These are phyloP conservation scores for Closterium sp. DNA, from an alignment of 139 green algal species.

Conservation along the genomic window DNA sequence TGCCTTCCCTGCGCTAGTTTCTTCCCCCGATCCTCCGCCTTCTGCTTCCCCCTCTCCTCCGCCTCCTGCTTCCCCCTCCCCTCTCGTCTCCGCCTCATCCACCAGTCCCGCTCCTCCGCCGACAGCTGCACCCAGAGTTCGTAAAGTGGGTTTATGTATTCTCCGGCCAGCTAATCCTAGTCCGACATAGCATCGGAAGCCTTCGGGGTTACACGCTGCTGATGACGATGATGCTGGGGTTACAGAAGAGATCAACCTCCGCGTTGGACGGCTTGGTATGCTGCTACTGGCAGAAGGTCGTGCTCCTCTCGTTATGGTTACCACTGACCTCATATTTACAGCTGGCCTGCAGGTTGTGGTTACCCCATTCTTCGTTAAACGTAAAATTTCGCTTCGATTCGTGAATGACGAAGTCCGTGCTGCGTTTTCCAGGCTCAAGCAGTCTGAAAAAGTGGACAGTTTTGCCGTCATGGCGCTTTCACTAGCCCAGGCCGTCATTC, in stretches of 20 bases:
- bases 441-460: neutral
- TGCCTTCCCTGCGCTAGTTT: neutral
- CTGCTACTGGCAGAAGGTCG: neutral
- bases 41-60: neutral
- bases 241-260: neutral
- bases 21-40: neutral
- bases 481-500: neutral
- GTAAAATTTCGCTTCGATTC: neutral
- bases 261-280: neutral
- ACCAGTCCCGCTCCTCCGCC: neutral
- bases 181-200: neutral
- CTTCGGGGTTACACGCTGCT: neutral
- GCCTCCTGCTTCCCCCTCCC: neutral
- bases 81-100: neutral
- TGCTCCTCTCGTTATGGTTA: neutral
- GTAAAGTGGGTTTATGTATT: neutral
- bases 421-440: neutral
- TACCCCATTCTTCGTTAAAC: neutral
- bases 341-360: no score
- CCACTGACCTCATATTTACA: no score
- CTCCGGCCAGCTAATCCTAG: neutral
- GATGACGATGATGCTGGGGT: neutral
- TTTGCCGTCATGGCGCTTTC: neutral
- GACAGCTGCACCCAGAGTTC: neutral
- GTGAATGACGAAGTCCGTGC: neutral